A percentile compares a stretch with the other conserved stretches of the same genome.
Conservation (phyloP, 1,284 basidiomycete genomes). For the Puccinia hordei region DNA sequence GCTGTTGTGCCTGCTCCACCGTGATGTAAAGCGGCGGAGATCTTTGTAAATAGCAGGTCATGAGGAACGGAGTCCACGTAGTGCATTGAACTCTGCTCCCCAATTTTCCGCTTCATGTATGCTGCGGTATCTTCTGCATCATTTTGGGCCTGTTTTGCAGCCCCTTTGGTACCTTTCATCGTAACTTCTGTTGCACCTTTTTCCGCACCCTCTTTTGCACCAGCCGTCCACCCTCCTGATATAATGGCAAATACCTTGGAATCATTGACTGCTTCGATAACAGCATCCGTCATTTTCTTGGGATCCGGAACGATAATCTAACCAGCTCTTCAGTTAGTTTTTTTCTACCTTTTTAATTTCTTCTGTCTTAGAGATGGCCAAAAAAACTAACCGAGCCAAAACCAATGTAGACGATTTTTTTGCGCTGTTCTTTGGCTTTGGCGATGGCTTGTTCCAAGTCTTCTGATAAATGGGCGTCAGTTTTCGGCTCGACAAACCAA, state of each 20-base stretch:
- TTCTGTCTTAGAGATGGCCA: neutral
- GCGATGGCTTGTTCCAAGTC: conserved; percentile 54
- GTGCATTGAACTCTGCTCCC: conserved; percentile 53
- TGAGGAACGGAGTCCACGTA: conserved; percentile 83
- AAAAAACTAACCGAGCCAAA: conserved; percentile 55
- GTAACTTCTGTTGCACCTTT: conserved; percentile 30
- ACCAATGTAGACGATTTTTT: conserved; percentile 58
- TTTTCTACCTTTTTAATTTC: neutral
- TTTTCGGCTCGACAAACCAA: conserved; percentile 89
- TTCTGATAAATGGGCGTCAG: conserved; percentile 51
- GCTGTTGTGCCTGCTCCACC: conserved; percentile 95
- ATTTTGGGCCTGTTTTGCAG: neutral
- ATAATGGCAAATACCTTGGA: conserved; percentile 69
- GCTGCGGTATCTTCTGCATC: conserved; percentile 39
- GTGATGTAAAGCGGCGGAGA: conserved; percentile 95
- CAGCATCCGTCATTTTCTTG: conserved; percentile 51
- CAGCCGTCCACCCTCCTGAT: conserved; percentile 95
- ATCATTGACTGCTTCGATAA: conserved; percentile 53
- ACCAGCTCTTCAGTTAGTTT: neutral
- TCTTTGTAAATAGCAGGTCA: conserved; percentile 90
- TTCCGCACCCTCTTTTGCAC: conserved; percentile 65
- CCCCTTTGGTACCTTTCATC: conserved; percentile 30
- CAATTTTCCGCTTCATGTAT: conserved; percentile 53
- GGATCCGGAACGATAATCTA: conserved; percentile 55
- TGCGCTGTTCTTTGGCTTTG: conserved; percentile 53